Conservation (phyloP, 805 yeast genomes). For the Saturnispora saitoi region DNA sequence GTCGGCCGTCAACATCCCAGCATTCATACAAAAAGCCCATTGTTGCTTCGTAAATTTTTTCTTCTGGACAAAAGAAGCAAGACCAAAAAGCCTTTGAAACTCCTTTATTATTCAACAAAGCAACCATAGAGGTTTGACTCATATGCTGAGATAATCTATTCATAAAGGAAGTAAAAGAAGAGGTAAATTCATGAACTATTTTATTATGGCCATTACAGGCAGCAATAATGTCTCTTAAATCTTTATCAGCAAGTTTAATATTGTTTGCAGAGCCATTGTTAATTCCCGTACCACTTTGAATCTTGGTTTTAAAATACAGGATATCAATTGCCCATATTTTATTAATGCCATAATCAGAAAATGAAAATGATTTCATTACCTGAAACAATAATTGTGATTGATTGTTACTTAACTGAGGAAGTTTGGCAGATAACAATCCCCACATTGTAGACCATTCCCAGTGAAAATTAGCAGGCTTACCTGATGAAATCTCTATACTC, state of each 20-base stretch:
- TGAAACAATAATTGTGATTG: background rate
- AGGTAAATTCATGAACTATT: constrained; percentile 14
- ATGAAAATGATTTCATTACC: background rate
- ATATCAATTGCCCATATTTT: constrained; percentile 10
- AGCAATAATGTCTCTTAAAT: constrained; percentile 18
- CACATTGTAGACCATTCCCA: constrained; percentile 8
- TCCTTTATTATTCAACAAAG: constrained; percentile 32
- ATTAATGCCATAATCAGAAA: background rate
- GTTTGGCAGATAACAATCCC: constrained; percentile 3
- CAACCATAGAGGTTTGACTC: constrained; percentile 18
- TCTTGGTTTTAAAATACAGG: constrained; percentile 10
- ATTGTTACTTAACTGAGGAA: background rate
- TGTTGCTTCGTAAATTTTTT: constrained; percentile 54
- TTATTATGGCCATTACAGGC: constrained; percentile 25
- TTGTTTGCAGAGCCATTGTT: background rate
- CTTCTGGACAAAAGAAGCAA: constrained; percentile 56
- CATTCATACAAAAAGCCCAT: constrained; percentile 66
- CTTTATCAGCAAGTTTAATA: constrained; percentile 11
- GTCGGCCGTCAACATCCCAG: constrained; percentile 70
- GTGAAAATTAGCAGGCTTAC: background rate
- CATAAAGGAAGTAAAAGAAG: constrained; percentile 18
- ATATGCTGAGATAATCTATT: constrained; percentile 22
- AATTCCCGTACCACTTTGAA: constrained; percentile 1
- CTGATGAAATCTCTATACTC: background rate
- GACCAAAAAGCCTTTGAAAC: constrained; percentile 65